phyloP scores from a whole-genome alignment of 1,284 basidiomycete species.

The Moniliella sp. region DNA sequence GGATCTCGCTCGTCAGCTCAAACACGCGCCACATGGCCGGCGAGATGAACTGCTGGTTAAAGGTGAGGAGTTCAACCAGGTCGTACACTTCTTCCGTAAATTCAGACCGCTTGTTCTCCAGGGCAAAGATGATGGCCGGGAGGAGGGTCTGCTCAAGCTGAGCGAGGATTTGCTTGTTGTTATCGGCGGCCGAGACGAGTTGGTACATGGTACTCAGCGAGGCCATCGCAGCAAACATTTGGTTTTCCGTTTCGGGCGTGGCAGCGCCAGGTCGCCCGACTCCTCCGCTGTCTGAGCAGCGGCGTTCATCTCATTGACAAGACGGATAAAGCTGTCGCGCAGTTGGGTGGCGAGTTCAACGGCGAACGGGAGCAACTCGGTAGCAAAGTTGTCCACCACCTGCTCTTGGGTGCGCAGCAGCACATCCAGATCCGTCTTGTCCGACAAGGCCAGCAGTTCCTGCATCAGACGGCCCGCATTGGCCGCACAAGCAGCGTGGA shows the following conservation, averaged over 20 bases:
- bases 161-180: conserved; percentile 65
- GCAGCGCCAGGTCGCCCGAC: neutral
- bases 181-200: neutral
- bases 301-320: conserved; percentile 18
- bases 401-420: conserved; percentile 58
- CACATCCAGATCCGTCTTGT: conserved; percentile 70
- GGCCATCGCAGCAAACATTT: neutral
- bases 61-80: conserved; percentile 56
- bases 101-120: conserved; percentile 36
- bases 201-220: neutral
- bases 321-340: conserved; percentile 43
- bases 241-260: conserved; percentile 1
- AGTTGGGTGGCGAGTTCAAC: conserved; percentile 53
- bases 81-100: conserved; percentile 66
- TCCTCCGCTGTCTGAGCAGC: neutral
- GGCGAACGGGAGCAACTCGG: conserved; percentile 63
- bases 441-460: conserved; percentile 64
- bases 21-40: conserved; percentile 63
- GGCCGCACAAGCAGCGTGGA: conserved; percentile 51
- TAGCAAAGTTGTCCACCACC: conserved; percentile 64
- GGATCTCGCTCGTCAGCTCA: conserved; percentile 53
- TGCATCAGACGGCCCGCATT: conserved; percentile 69
- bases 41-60: conserved; percentile 51
- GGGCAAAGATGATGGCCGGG: conserved; percentile 3
- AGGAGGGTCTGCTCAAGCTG: conserved; percentile 57